A percentile compares a stretch with the other conserved stretches of the same genome.
phyloP scores from a whole-genome alignment of 2,329 filamentous ascomycete genomes.

The Penicillium brasilianum region DNA sequence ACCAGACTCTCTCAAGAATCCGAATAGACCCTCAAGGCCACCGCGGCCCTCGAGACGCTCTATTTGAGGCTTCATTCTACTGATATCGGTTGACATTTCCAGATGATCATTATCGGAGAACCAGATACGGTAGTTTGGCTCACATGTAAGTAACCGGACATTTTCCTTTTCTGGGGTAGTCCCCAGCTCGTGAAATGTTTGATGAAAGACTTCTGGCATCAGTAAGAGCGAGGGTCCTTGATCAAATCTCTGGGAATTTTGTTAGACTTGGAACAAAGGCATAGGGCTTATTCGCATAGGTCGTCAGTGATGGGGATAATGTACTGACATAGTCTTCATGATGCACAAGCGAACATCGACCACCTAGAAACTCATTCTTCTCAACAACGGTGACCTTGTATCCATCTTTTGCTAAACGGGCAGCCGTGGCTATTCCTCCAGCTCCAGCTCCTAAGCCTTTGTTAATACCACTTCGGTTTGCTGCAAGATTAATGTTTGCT shows the following conservation, averaged over 20 bases:
- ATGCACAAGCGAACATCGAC: conserved; percentile 70
- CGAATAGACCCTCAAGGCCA: conserved; percentile 71
- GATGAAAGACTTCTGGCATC: conserved; percentile 71
- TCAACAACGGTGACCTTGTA: conserved; percentile 77
- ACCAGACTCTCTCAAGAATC: conserved; percentile 70
- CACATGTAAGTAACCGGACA: conserved; percentile 71
- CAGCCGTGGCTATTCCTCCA: conserved; percentile 73
- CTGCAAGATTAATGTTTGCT: neutral
- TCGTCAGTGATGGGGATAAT: neutral
- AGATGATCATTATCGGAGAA: conserved; percentile 67
- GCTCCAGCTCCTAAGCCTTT: conserved; percentile 52
- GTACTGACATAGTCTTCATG: conserved; percentile 60
- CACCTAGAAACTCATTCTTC: conserved; percentile 75
- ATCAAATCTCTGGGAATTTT: conserved; percentile 65
- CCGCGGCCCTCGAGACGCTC: conserved; percentile 74
- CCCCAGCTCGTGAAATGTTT: conserved; percentile 71
- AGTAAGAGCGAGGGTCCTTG: conserved; percentile 76
- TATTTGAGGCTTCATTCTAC: conserved; percentile 72
- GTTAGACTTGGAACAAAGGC: conserved; percentile 2
- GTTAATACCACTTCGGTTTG: neutral
- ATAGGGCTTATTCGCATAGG: neutral
- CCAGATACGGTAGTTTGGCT: conserved; percentile 76
- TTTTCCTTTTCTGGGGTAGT: conserved; percentile 69
- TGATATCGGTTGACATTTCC: conserved; percentile 68
- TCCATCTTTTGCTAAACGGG: conserved; percentile 71